phyloP scores from a whole-genome alignment of 2,329 filamentous ascomycete species.

The Verticillium nonalfalfae region DNA sequence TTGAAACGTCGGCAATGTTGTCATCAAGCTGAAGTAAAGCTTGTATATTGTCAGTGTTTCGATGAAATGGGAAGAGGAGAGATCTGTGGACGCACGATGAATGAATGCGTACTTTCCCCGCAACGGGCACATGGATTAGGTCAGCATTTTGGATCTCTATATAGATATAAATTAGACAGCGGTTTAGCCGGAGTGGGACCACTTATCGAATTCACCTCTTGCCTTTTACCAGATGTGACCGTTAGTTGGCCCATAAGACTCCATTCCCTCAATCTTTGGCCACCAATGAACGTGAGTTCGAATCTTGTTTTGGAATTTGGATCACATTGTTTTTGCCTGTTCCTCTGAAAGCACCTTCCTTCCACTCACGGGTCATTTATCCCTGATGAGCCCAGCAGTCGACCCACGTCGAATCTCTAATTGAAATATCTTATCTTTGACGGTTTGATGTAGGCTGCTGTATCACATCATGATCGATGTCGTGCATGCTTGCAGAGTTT shows the following conservation, averaged over 20 bases:
- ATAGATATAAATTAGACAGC: neutral
- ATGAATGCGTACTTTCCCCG: neutral
- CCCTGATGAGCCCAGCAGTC: too few species aligned
- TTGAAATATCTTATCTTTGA: too few species aligned
- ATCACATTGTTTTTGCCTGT: neutral
- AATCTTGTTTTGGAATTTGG: neutral
- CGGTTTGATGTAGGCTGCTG: too few species aligned
- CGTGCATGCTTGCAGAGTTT: too few species aligned
- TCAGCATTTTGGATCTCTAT: neutral
- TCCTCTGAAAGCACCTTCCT: neutral
- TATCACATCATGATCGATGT: too few species aligned
- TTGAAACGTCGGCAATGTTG: slow-evolving; percentile 9
- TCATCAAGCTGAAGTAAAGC: neutral
- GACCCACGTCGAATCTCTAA: too few species aligned
- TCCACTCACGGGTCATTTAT: too few species aligned
- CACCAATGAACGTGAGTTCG: neutral
- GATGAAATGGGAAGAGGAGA: neutral
- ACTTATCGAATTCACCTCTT: slow-evolving; percentile 1
- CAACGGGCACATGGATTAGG: neutral
- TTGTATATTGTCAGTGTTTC: neutral
- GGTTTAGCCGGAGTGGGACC: neutral
- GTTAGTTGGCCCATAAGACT: neutral
- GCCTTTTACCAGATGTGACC: slow-evolving; percentile 3
- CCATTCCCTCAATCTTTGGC: slow-evolving; percentile 1
- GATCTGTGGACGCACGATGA: too few species aligned